Evolutionary conservation across 2,329 filamentous ascomycete genomes (phyloP).

Genomic region (Madurella fahalii): DNA sequence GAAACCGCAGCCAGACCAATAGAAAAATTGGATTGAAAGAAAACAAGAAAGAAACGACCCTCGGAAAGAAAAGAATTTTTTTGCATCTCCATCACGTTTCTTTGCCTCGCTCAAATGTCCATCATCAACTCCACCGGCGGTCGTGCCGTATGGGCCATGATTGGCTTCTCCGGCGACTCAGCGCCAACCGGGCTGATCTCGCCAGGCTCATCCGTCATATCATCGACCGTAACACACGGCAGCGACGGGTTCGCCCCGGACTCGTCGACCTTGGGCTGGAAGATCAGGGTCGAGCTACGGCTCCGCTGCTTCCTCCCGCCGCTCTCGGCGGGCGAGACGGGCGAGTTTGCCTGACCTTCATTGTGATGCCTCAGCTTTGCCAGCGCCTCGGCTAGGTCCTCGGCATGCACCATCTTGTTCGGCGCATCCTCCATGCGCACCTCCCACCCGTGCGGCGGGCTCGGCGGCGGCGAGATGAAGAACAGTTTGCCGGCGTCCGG

Average conservation of each 20-base stretch:
- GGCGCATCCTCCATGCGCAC: slow-evolving; percentile 64
- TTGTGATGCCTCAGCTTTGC: slow-evolving; percentile 54
- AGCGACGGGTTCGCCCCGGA: slow-evolving; percentile 50
- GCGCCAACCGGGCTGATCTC: slow-evolving; percentile 37
- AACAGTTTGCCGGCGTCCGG: slow-evolving; percentile 68
- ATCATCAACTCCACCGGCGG: slow-evolving; percentile 65
- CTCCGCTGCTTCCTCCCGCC: slow-evolving; percentile 40
- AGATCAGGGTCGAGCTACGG: slow-evolving; percentile 63
- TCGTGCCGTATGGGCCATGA: slow-evolving; percentile 56
- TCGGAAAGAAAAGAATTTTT: not conserved
- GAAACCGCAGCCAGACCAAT: not conserved
- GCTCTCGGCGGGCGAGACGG: slow-evolving; percentile 39
- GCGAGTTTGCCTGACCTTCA: slow-evolving; percentile 24
- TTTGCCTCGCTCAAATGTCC: slow-evolving; percentile 29
- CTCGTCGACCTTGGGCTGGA: slow-evolving; percentile 49
- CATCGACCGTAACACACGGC: slow-evolving; percentile 63
- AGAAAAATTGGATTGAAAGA: not conserved
- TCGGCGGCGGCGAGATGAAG: slow-evolving; percentile 68
- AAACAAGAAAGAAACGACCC: not conserved
- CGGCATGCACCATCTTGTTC: slow-evolving; percentile 65
- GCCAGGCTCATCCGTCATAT: slow-evolving; percentile 57
- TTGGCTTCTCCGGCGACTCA: slow-evolving; percentile 38
- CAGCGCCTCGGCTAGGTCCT: slow-evolving; percentile 64
- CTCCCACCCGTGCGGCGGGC: slow-evolving; percentile 66
- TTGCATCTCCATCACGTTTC: too few relatives aligned